Base-by-base conservation (phyloP, 345 rosid genomes). In the Xanthoceras sorbifolium region DNA sequence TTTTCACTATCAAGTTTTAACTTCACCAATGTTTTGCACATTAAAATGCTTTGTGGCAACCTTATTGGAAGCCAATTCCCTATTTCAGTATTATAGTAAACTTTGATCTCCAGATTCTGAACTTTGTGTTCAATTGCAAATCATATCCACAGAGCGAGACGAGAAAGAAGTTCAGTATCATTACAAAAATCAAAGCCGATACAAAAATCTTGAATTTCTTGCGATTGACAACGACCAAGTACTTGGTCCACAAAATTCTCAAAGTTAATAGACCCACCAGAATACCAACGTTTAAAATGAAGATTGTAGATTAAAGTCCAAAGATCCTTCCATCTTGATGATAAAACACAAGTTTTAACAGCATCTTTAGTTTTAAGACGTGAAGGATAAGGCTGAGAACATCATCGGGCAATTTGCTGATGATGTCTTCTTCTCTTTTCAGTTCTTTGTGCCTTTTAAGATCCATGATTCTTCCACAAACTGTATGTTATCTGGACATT, bases 281-380 rank as follows among this genome's bases (percentile, higher is more conserved):
- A n/a, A 38, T 38, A 6, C 11, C 0, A 10, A 38, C 8, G 9
- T 38, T 54, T n/a, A 14, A 71, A 29, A 25, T 36, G 14, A 55
- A 71, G 17, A 54, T 5, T 22, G 5, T 38, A 38, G 42, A 57
- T 7, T 29, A 23, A 32, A 9, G 22, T 48, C 69, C 77, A 74
- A 26, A 74, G n/a, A 29, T 18, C 18, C 46, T 29, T 55, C 82
- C 82, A 79, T 55, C 74, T 44, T 38, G 55, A 57, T 10, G 81
- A 79, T 20, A 74, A 10, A 60, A 48, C 26, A 57, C 59, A n/a
- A 25, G 74, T 79, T 34, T 32, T 28, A 0, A 52, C 57, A 9
- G 78, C 69, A 12, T 29, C 5, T 34, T 68, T 34, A 11, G 38
- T 59, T 5, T 64, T 26, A 50, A 79, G 55, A 34, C 28, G 66